phyloP scores from a whole-genome alignment of 2,329 filamentous ascomycete genomes.

The Teratosphaeria viscida region DNA sequence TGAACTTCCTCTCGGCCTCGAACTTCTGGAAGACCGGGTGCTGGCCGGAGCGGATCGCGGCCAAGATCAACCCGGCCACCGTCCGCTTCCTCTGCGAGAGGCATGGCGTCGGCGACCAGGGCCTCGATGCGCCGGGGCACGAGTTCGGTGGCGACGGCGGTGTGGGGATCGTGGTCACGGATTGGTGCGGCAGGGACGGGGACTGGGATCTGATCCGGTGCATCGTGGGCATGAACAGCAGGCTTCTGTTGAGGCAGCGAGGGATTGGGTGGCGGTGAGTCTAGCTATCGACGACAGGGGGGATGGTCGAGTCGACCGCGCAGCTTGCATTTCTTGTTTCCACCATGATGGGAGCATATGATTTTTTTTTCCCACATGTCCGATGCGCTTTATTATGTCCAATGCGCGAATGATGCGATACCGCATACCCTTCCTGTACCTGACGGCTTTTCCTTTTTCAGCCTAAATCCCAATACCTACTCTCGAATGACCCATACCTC shows the following conservation, averaged over 20 bases:
- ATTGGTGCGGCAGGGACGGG: slow-evolving; percentile 78
- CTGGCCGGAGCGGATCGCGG: slow-evolving; percentile 89
- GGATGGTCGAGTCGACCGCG: too few species aligned
- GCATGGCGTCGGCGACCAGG: slow-evolving; percentile 32
- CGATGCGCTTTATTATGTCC: too few species aligned
- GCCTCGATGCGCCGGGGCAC: slow-evolving; percentile 15
- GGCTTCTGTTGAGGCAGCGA: slow-evolving; percentile 13
- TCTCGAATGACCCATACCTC: too few species aligned
- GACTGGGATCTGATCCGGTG: slow-evolving; percentile 86
- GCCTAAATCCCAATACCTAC: too few species aligned
- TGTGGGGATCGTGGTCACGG: slow-evolving; percentile 82
- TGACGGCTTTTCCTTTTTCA: too few species aligned
- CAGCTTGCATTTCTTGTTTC: not conserved
- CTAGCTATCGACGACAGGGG: not conserved
- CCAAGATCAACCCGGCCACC: slow-evolving; percentile 72
- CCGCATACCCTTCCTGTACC: too few species aligned
- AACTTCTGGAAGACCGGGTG: slow-evolving; percentile 90
- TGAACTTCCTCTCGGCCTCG: slow-evolving; percentile 84
- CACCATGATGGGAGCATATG: too few species aligned
- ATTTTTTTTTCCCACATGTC: too few species aligned
- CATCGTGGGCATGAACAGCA: slow-evolving; percentile 76
- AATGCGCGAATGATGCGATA: too few species aligned
- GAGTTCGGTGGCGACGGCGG: slow-evolving; percentile 40
- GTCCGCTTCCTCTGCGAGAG: slow-evolving; percentile 47
- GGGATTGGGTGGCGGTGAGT: slow-evolving; percentile 6